Conservation (phyloP, 2,329 filamentous ascomycete species). For the Hypoxylon sp. region DNA sequence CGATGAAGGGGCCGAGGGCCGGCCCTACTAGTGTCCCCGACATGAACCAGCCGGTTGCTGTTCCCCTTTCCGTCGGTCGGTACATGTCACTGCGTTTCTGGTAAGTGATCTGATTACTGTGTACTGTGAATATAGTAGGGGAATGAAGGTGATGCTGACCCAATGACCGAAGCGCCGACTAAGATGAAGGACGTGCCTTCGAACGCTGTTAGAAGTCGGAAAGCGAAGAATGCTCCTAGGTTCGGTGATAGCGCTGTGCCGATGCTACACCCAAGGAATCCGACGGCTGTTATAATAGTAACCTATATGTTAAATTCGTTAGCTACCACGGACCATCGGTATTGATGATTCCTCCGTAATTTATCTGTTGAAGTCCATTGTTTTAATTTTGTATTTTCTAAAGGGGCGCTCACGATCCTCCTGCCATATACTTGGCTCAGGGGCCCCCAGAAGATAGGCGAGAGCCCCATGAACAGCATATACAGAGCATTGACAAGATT, state of each 20-base stretch:
- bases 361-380: not conserved
- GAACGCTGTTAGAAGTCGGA: constrained; percentile 81
- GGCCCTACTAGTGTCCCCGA: constrained; percentile 80
- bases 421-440: constrained; percentile 76
- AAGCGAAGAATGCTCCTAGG: constrained; percentile 79
- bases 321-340: constrained; percentile 12
- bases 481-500: constrained; percentile 82
- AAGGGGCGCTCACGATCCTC: constrained; percentile 63
- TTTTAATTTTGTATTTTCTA: not conserved
- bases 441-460: constrained; percentile 80
- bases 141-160: constrained; percentile 56
- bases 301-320: constrained; percentile 58
- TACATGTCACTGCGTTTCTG: constrained; percentile 68
- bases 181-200: constrained; percentile 82
- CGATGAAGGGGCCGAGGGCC: constrained; percentile 77
- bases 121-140: not conserved
- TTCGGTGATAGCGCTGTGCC: constrained; percentile 81
- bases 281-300: constrained; percentile 70
- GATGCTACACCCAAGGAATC: constrained; percentile 79
- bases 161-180: constrained; percentile 78
- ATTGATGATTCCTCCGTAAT: not conserved
- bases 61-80: constrained; percentile 77
- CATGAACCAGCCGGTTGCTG: constrained; percentile 81
- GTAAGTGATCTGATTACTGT: constrained; percentile 9
- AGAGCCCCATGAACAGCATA: constrained; percentile 79